Base-by-base conservation (phyloP, 129 eudicot genomes). In the Chrysanthemum lavandulifolium region DNA sequence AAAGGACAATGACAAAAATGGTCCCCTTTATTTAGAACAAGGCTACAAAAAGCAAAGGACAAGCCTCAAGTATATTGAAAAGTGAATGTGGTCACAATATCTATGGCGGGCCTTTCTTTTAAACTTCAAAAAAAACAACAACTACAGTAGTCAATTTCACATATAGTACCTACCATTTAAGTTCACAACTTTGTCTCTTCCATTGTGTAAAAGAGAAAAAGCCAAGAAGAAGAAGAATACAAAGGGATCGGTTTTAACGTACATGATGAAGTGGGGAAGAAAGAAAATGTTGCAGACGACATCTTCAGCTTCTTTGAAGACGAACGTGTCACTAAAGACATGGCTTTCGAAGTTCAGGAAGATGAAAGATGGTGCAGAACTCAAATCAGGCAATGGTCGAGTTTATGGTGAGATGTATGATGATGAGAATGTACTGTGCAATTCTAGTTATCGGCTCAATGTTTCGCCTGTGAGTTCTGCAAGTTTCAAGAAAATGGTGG, bases 81-180 rank as follows among this genome's bases (percentile, higher is more conserved):
- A 79, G 89, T 82, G 79, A 82, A 23, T 52, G 87, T 91, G 90
- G 83, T 88, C 87, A 86, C 95, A 87, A 76, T 79, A 86, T 80
- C 77, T 81, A 67, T 59, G 97, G 96, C 87, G 96, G 92, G 92
- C 85, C 84, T 91, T 86, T 91, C 87, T 86, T 91, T 91, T 83
- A 80, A 86, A 91, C 72, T 80, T 72, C 85, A 71, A 78, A 72
- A 71, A 78, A 72, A 23, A 27, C 13, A 71, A 61, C 69, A 53
- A 14, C 73, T 58, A 71, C 72, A 53, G 13, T 43, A 62, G 76
- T 62, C 72, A 74, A 80, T 83, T 65, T 76, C 75, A 71, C 79
- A 77, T 70, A 73, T 71, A 71, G 66, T 76, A 40, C 25, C 76
- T 53, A 64, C 62, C 54, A 45, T 75, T 69, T 70, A 64, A 55